Percentiles rank a stretch among this genome's conserved stretches.
phyloP scores from a whole-genome alignment of 1,284 basidiomycete genomes.

The Melanopsichium pennsylvanicum region DNA sequence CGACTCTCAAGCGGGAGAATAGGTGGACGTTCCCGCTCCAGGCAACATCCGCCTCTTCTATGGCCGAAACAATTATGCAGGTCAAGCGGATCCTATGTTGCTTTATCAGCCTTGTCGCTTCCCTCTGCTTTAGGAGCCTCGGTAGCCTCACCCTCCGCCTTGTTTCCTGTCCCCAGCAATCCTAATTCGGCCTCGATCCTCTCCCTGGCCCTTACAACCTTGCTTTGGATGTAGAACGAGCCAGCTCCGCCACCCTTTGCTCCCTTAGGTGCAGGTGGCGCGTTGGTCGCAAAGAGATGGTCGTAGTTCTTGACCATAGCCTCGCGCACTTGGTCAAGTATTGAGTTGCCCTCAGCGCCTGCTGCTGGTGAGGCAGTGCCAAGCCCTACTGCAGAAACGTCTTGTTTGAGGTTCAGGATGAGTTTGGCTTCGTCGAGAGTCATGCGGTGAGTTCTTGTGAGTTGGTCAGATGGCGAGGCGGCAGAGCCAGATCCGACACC shows the following conservation, averaged over 20 bases:
- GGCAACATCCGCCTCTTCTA: too few relatives aligned
- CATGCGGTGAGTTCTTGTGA: constrained; percentile 83
- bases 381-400: constrained; percentile 40
- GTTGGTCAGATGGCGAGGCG: constrained; percentile 57
- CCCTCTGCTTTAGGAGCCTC: constrained; percentile 12
- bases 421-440: constrained; percentile 93
- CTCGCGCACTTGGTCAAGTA: constrained; percentile 45
- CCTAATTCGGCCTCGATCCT: constrained; percentile 84
- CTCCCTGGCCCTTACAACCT: constrained; percentile 91
- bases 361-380: constrained; percentile 9
- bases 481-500: constrained; percentile 61
- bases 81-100: constrained; percentile 21
- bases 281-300: constrained; percentile 86
- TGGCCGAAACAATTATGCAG: too few relatives aligned
- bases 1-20: not conserved
- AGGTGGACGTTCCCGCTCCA: not conserved
- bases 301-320: constrained; percentile 76
- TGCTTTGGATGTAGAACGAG: constrained; percentile 84
- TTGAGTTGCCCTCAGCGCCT: constrained; percentile 33
- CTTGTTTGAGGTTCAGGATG: constrained; percentile 88
- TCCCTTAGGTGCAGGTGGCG: constrained; percentile 67
- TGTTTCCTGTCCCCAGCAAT: constrained; percentile 33
- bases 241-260: constrained; percentile 60
- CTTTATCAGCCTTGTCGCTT: constrained; percentile 14
- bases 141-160: constrained; percentile 15